A percentile compares a stretch with the other conserved stretches of the same genome.
Evolutionary conservation across 2,329 filamentous ascomycete species (phyloP).

Genomic region (Pyrenochaeta sp.): DNA sequence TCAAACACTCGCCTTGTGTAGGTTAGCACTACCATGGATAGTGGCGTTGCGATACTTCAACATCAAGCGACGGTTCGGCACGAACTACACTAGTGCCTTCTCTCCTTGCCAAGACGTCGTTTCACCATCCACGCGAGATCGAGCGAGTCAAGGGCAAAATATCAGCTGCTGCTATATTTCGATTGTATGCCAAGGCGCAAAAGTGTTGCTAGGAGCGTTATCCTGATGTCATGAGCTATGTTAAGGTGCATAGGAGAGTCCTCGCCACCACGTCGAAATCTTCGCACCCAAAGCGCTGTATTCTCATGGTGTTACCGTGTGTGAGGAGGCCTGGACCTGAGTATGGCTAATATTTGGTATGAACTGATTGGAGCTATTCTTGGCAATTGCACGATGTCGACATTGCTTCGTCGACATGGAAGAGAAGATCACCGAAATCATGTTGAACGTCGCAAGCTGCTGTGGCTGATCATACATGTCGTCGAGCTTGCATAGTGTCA

Average conservation of each 20-base stretch:
- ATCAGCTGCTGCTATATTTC: slow-evolving; percentile 9
- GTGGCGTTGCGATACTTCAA: neutral
- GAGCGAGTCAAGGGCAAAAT: slow-evolving; percentile 3
- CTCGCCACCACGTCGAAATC: neutral
- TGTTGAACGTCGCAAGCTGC: neutral
- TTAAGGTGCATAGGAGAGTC: neutral
- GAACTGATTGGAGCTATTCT: too few relatives aligned
- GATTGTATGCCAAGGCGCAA: slow-evolving; percentile 4
- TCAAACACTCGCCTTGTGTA: neutral
- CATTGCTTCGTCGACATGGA: too few relatives aligned
- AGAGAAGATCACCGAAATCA: neutral
- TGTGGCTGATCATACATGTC: too few relatives aligned
- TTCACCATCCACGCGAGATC: slow-evolving; percentile 9
- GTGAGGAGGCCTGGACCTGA: neutral
- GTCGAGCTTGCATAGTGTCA: neutral
- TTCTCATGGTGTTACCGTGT: neutral
- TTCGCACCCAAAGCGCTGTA: neutral
- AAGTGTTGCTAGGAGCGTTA: neutral
- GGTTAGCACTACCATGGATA: neutral
- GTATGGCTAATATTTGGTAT: too few relatives aligned
- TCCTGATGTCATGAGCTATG: neutral
- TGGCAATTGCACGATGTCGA: neutral
- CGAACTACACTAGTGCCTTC: slow-evolving; percentile 5
- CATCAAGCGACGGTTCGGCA: slow-evolving; percentile 8
- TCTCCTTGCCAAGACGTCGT: slow-evolving; percentile 9